phyloP scores from a whole-genome alignment of 192 early-diverging fungal species.

The Gonapodya sp. region DNA sequence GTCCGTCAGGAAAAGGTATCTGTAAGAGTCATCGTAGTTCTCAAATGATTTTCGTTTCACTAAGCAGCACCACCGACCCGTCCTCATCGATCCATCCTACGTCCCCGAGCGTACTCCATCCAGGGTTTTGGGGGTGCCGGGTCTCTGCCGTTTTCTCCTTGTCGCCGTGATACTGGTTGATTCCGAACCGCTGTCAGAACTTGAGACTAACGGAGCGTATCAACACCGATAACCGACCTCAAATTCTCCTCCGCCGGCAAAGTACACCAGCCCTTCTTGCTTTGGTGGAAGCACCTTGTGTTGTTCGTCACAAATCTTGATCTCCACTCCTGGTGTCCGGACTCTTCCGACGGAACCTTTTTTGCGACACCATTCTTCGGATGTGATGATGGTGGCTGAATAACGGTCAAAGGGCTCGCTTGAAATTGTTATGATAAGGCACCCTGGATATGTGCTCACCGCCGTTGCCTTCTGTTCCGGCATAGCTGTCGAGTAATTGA shows the following conservation, averaged over 20 bases:
- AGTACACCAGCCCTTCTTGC: neutral
- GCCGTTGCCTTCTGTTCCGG: neutral
- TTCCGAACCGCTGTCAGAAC: no score
- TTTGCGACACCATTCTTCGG: neutral
- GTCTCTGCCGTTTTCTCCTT: neutral
- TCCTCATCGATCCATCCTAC: slow-evolving; percentile 2
- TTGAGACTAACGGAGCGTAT: no score
- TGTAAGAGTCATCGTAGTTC: no score
- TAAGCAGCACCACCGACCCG: neutral
- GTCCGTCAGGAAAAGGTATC: slow-evolving; percentile 9
- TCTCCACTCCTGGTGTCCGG: neutral
- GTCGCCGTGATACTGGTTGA: neutral
- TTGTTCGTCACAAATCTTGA: neutral
- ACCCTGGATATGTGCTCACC: neutral
- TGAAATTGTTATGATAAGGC: neutral
- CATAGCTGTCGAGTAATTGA: neutral
- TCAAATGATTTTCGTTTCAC: no score
- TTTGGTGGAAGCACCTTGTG: neutral
- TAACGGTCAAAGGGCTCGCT: no score
- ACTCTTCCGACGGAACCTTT: neutral
- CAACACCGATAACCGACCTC: no score
- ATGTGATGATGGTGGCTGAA: neutral
- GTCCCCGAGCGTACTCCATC: slow-evolving; percentile 2
- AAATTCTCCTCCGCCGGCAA: neutral
- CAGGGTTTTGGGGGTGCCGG: neutral